Base-by-base conservation (phyloP, 371 early-diverging fungal species). In the Apophysomyces ossiformis region DNA sequence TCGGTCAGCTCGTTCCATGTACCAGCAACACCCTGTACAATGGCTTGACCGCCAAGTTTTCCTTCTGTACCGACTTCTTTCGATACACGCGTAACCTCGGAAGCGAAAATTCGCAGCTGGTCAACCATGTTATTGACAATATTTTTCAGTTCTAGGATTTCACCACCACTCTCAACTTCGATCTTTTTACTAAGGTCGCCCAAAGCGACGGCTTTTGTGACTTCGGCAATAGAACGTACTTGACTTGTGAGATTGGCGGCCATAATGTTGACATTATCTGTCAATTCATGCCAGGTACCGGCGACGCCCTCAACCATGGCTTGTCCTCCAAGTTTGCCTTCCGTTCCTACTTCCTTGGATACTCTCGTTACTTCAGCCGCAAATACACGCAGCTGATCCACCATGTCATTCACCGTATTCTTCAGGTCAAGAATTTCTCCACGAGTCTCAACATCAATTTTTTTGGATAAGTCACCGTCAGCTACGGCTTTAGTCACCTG, bases 41-140 rank as follows among this genome's bases (percentile, higher is more conserved):
- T 32, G 3, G 82, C 82, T 57, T 82, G 79, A 18, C 79, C 82
- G 18, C 82, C 82, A 1, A 82, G 65, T 41, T 65, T 68, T 26
- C 82, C 82, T 13, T 82, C 77, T 39, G 74, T 57, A 13, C 74
- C 70, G 38, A 77, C 75, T 67, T 75, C 72, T 58, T 60, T 63
- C 1, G 84, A 70, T 1, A 83, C 78, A 32, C 81, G 73, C 9
- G 76, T 75, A 0, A 86, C 86, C 63, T 86, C 86, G 44, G 67
- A 60, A 0, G 81, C 76, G 68, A 82, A 77, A 0, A 66, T 66
- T 21, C 58, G 37, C 8, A 83, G 60, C 58, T 79, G 83, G 9
- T 76, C 79, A 0, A 88, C 68, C 88, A 90, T 90, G 58, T 81
- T 78, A 70, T 89, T 88, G 54, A 90, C 88, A 64, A 85, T 86